Evolutionary conservation across 495 filamentous ascomycete genomes (phyloP).

Genomic region (Penicillium robsamsonii): DNA sequence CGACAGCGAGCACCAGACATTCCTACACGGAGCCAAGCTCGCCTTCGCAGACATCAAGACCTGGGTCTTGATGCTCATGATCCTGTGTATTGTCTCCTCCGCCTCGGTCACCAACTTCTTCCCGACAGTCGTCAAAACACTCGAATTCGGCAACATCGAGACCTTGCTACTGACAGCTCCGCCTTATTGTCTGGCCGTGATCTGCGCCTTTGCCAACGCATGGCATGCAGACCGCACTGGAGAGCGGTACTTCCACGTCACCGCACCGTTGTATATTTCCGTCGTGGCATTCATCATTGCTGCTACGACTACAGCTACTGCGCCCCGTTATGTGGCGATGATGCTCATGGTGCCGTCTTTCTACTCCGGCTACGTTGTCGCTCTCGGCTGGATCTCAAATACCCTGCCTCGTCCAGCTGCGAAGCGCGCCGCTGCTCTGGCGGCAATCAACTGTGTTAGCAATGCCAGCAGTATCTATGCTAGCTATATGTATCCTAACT

Average conservation of each 20-base stretch:
- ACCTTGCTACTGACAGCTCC: conserved; percentile 77
- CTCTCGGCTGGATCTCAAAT: conserved; percentile 76
- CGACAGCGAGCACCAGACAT: conserved; percentile 59
- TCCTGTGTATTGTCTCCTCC: conserved; percentile 69
- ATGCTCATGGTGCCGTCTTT: conserved; percentile 69
- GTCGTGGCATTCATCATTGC: conserved; percentile 74
- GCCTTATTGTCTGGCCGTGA: conserved; percentile 68
- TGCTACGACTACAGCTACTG: conserved; percentile 61
- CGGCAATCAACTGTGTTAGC: conserved; percentile 77
- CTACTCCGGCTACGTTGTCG: conserved; percentile 65
- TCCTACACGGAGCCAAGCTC: conserved; percentile 66
- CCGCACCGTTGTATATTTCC: conserved; percentile 63
- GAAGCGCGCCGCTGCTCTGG: conserved; percentile 79
- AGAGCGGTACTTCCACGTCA: conserved; percentile 77
- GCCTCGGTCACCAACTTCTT: conserved; percentile 87
- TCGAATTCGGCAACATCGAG: conserved; percentile 63
- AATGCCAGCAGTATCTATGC: conserved; percentile 72
- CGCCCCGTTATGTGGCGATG: conserved; percentile 74
- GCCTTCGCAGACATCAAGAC: conserved; percentile 71
- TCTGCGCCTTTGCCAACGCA: conserved; percentile 68
- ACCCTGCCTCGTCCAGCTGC: conserved; percentile 78
- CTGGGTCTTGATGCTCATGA: conserved; percentile 60
- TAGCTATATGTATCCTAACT: conserved; percentile 66
- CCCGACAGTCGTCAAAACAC: conserved; percentile 75
- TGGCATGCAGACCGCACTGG: conserved; percentile 77